Evolutionary conservation across 208 protist species (phyloP).

Genomic region (Leishmania braziliensis): DNA sequence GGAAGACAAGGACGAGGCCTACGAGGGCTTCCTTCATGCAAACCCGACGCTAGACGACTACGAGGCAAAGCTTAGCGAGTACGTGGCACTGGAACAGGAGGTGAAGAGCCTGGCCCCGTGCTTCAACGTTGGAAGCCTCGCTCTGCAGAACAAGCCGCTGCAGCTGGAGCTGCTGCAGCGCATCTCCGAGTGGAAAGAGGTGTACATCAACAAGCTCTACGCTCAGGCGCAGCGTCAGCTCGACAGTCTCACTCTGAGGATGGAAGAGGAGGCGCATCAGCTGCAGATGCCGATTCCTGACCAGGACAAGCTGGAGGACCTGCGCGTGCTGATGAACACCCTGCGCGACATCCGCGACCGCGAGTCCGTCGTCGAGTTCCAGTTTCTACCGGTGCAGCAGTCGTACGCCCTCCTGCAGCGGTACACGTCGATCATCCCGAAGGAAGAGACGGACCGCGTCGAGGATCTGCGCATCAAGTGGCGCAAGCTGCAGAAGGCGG

Average conservation of each 20-base stretch:
- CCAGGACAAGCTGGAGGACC: constrained; percentile 94
- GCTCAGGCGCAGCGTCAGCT: constrained; percentile 89
- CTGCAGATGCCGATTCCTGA: constrained; percentile 93
- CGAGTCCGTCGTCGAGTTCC: constrained; percentile 93
- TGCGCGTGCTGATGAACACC: constrained; percentile 94
- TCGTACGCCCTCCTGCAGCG: constrained; percentile 92
- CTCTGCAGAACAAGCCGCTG: constrained; percentile 93
- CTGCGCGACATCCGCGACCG: constrained; percentile 91
- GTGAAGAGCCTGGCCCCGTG: constrained; percentile 81
- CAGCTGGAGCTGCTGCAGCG: constrained; percentile 92
- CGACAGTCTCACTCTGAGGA: constrained; percentile 89
- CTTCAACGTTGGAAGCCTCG: constrained; percentile 93
- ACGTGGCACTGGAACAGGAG: constrained; percentile 90
- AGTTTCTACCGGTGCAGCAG: constrained; percentile 94
- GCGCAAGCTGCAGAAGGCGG: constrained; percentile 87
- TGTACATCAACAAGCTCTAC: constrained; percentile 95
- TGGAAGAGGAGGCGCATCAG: constrained; percentile 92
- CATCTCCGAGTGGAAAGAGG: constrained; percentile 94
- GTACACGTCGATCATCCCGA: constrained; percentile 92
- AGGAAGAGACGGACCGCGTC: constrained; percentile 96
- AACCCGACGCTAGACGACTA: constrained; percentile 93
- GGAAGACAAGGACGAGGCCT: constrained; percentile 93
- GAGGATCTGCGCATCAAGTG: constrained; percentile 93
- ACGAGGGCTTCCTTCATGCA: constrained; percentile 86
- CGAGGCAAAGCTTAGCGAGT: constrained; percentile 90